These are phyloP conservation scores for Hypoxylon sp. DNA, from an alignment of 2,329 filamentous ascomycete genomes.

Conservation along the genomic window DNA sequence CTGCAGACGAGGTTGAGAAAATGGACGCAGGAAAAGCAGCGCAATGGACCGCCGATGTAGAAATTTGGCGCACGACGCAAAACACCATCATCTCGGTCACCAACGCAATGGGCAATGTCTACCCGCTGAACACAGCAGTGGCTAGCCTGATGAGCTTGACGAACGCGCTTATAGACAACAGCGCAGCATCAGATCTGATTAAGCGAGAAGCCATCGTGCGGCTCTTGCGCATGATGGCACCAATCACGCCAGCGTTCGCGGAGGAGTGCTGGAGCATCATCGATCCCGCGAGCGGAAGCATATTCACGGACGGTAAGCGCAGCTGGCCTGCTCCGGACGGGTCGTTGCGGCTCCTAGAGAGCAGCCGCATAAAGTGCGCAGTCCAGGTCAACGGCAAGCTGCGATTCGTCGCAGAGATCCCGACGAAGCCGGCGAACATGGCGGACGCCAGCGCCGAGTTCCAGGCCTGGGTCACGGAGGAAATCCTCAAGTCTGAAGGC, in stretches of 20 bases:
- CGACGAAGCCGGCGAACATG: constrained; percentile 55
- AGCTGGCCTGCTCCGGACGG: constrained; percentile 67
- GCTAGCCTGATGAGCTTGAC: constrained; percentile 85
- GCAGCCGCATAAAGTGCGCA: constrained; percentile 63
- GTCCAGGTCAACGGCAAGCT: constrained; percentile 85
- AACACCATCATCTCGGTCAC: constrained; percentile 72
- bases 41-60: constrained; percentile 56
- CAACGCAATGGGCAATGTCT: constrained; percentile 72
- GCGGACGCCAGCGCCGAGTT: constrained; percentile 47
- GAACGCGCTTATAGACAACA: constrained; percentile 66
- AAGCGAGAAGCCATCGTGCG: constrained; percentile 58
- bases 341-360: constrained; percentile 58
- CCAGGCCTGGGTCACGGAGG: constrained; percentile 66
- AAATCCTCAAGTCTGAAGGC: constrained; percentile 67
- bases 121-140: constrained; percentile 82
- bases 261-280: constrained; percentile 81
- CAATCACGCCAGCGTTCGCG: constrained; percentile 79
- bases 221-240: constrained; percentile 77
- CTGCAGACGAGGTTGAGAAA: constrained; percentile 41
- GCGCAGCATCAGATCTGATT: constrained; percentile 53
- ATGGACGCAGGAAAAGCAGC: constrained; percentile 41
- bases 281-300: constrained; percentile 48
- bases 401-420: constrained; percentile 71
- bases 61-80: constrained; percentile 72
- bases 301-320: constrained; percentile 53